These are phyloP conservation scores for Platismatia glauca DNA, from an alignment of 495 filamentous ascomycete genomes.

Conservation along the genomic window DNA sequence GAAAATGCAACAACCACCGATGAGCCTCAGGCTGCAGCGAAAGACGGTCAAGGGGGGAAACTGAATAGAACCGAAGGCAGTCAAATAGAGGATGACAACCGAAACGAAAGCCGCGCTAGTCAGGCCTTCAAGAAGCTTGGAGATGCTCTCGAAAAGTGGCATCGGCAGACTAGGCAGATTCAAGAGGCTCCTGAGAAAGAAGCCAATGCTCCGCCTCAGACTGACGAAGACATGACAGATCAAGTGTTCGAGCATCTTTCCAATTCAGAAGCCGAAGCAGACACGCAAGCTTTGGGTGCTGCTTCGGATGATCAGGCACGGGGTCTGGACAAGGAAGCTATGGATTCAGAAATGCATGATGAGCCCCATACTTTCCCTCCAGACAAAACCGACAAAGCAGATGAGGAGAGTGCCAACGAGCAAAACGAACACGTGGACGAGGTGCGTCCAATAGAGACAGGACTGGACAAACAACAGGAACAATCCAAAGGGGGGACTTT, in stretches of 20 bases:
- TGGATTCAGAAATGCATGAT: conserved; percentile 59
- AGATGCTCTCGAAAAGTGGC: conserved; percentile 88
- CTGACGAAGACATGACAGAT: conserved; percentile 56
- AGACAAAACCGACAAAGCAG: conserved; percentile 48
- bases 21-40: conserved; percentile 36
- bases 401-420: conserved; percentile 44
- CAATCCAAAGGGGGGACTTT: conserved; percentile 32
- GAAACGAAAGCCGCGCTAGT: neutral
- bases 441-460: conserved; percentile 29
- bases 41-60: conserved; percentile 16
- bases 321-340: conserved; percentile 73
- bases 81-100: neutral
- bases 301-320: conserved; percentile 78
- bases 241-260: conserved; percentile 84
- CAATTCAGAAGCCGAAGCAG: conserved; percentile 66
- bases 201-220: conserved; percentile 39
- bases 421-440: conserved; percentile 40
- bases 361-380: conserved; percentile 46
- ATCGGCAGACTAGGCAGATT: conserved; percentile 74
- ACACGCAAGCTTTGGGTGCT: conserved; percentile 84
- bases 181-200: conserved; percentile 55
- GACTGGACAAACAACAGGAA: conserved; percentile 36
- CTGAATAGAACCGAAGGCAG: neutral
- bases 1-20: conserved; percentile 29
- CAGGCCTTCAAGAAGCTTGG: conserved; percentile 87